Conservation (phyloP, 129 eudicot genomes). For the Rutidosis leptorrhynchoides region DNA sequence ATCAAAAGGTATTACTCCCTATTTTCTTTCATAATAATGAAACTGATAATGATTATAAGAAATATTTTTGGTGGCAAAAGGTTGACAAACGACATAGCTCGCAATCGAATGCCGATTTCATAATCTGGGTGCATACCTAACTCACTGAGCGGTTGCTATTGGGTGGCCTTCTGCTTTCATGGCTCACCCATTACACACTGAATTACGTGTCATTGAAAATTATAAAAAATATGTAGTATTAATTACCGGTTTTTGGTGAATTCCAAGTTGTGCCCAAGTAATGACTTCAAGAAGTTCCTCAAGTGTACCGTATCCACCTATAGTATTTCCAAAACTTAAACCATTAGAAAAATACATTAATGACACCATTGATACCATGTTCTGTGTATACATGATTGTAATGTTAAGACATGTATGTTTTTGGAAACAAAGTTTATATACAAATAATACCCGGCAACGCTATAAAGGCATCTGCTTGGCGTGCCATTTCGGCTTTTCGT, state of each 20-base stretch:
- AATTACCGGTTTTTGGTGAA: constrained; percentile 83
- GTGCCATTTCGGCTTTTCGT: constrained; percentile 96
- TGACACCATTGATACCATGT: neutral
- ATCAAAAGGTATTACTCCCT: neutral
- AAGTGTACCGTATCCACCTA: constrained; percentile 92
- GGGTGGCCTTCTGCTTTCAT: no score
- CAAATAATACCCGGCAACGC: constrained; percentile 70
- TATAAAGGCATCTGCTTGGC: constrained; percentile 87
- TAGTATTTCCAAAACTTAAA: neutral
- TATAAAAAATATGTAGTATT: no score
- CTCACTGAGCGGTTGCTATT: no score
- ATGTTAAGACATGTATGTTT: neutral
- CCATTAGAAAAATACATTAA: neutral
- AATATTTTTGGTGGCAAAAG: no score
- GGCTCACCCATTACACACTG: no score
- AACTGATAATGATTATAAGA: neutral
- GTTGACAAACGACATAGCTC: no score
- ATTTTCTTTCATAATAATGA: neutral
- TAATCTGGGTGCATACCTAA: no score
- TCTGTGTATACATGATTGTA: neutral
- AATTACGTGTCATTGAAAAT: no score
- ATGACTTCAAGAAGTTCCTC: constrained; percentile 92
- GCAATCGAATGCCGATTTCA: no score
- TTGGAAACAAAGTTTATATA: neutral
- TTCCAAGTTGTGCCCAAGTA: constrained; percentile 98